phyloP scores from a whole-genome alignment of 1,139 yeast genomes.

The Geotrichum restrictum region DNA sequence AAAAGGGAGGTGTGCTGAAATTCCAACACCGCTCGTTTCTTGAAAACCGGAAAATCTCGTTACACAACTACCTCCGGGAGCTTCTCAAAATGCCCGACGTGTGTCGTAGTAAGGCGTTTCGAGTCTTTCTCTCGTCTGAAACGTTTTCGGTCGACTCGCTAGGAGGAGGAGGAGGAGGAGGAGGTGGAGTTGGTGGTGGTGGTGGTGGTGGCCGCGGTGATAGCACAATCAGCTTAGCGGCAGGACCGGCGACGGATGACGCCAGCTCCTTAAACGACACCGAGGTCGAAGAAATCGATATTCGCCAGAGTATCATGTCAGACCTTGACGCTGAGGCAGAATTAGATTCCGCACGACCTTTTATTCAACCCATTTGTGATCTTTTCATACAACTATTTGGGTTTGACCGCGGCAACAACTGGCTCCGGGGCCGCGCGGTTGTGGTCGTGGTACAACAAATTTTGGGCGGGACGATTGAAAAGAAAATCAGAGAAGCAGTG shows the following conservation, averaged over 20 bases:
- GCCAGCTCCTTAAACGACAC: background rate
- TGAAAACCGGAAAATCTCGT: constrained; percentile 59
- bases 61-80: constrained; percentile 59
- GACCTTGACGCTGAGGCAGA: constrained; percentile 23
- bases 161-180: too few relatives aligned
- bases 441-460: constrained; percentile 78
- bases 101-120: constrained; percentile 66
- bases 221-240: background rate
- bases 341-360: constrained; percentile 38
- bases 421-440: constrained; percentile 79
- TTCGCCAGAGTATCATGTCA: constrained; percentile 14
- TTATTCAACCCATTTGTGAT: constrained; percentile 81
- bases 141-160: constrained; percentile 43
- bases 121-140: constrained; percentile 75
- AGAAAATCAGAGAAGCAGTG: constrained; percentile 54
- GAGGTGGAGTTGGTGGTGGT: too few relatives aligned
- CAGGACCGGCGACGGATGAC: too few relatives aligned
- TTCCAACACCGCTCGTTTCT: constrained; percentile 59
- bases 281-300: constrained; percentile 1
- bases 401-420: constrained; percentile 56
- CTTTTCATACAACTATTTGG: constrained; percentile 67
- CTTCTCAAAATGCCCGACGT: constrained; percentile 61
- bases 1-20: constrained; percentile 60
- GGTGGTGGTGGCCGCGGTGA: background rate
- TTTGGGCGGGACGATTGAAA: constrained; percentile 84